Evolutionary conservation across 2,329 filamentous ascomycete genomes (phyloP).

Genomic region (Stenocarpella maydis): DNA sequence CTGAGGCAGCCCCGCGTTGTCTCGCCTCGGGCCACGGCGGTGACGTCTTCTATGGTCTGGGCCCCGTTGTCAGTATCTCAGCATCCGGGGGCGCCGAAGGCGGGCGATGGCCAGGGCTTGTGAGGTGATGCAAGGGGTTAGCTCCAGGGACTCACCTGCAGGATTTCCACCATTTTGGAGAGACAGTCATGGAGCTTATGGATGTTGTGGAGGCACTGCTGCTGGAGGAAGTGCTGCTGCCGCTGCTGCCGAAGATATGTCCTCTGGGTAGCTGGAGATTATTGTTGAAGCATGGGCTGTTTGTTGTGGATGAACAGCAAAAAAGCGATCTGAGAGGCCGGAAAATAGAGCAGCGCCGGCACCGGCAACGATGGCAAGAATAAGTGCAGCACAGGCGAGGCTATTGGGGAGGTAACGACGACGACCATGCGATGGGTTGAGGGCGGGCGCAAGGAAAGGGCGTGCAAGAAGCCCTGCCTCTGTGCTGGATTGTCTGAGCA

Average conservation of each 20-base stretch:
- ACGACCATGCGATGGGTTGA: slow-evolving; percentile 6
- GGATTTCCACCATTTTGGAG: slow-evolving; percentile 39
- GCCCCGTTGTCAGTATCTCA: slow-evolving; percentile 30
- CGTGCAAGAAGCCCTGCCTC: not conserved
- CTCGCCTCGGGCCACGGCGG: slow-evolving; percentile 67
- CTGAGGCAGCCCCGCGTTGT: slow-evolving; percentile 65
- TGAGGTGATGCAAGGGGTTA: not conserved
- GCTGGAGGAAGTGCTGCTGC: not conserved
- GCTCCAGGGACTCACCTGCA: slow-evolving; percentile 35
- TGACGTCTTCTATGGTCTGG: slow-evolving; percentile 64
- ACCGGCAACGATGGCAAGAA: not conserved
- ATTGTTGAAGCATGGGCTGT: slow-evolving; percentile 4
- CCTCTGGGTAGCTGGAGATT: not conserved
- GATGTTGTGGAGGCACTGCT: slow-evolving; percentile 7
- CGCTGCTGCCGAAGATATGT: no score
- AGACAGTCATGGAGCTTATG: slow-evolving; percentile 22
- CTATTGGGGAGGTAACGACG: slow-evolving; percentile 4
- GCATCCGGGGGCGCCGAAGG: not conserved
- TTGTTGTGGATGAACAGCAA: slow-evolving; percentile 3
- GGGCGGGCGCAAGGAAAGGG: not conserved
- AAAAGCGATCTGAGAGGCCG: not conserved
- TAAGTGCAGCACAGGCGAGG: not conserved
- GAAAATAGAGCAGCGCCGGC: not conserved
- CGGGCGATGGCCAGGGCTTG: not conserved
- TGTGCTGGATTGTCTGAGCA: not conserved